Conservation (phyloP, 805 yeast genomes). For the Metschnikowia similis region DNA sequence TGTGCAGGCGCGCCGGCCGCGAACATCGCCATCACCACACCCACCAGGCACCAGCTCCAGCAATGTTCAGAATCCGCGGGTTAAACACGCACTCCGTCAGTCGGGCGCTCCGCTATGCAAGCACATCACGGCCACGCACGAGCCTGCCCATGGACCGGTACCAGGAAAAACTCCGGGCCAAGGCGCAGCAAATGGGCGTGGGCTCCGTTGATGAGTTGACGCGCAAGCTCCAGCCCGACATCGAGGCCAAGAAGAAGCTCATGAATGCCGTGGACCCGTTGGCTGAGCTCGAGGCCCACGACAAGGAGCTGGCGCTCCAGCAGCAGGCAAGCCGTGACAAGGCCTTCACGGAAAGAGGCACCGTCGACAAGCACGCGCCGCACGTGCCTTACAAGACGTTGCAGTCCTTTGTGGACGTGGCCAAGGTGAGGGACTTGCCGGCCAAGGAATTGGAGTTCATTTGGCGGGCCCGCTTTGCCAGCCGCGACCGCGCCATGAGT, state of each 20-base stretch:
- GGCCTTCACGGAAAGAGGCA: slow-evolving; percentile 21
- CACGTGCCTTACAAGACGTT: slow-evolving; percentile 64
- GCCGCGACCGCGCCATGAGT: slow-evolving; percentile 53
- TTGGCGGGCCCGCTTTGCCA: slow-evolving; percentile 85
- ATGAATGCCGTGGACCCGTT: slow-evolving; percentile 66
- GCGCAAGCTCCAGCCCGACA: slow-evolving; percentile 56
- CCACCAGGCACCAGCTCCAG: background rate
- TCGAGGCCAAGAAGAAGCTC: slow-evolving; percentile 52
- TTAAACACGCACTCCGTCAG: background rate
- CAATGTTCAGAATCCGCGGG: background rate
- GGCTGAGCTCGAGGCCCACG: slow-evolving; percentile 57
- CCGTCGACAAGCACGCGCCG: slow-evolving; percentile 33
- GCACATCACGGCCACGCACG: background rate
- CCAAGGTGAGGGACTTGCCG: slow-evolving; percentile 55
- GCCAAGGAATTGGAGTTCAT: slow-evolving; percentile 65
- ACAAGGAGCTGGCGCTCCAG: slow-evolving; percentile 34
- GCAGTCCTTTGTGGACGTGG: slow-evolving; percentile 64
- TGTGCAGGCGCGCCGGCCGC: background rate
- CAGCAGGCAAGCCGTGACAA: slow-evolving; percentile 19
- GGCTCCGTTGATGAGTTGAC: slow-evolving; percentile 55
- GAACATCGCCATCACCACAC: background rate
- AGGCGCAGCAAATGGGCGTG: slow-evolving; percentile 33
- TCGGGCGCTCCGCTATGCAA: background rate
- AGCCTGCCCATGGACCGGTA: slow-evolving; percentile 17
- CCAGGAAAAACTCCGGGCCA: slow-evolving; percentile 30